Evolutionary conservation across 805 yeast genomes (phyloP).

Genomic region (Lachancea meyersii): DNA sequence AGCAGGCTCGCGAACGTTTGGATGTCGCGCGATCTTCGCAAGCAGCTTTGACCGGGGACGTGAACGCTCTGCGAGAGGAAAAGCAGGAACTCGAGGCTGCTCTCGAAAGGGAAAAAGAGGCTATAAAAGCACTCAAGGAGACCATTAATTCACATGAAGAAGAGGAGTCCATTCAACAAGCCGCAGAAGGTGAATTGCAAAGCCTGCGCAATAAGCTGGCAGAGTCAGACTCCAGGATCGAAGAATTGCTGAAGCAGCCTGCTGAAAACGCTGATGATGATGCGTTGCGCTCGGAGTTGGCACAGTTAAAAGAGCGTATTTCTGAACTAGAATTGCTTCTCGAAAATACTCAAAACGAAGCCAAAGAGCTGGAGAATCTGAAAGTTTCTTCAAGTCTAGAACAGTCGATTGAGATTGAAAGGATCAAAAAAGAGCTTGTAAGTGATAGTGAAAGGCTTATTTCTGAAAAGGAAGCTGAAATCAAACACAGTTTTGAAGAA

Average conservation of each 20-base stretch:
- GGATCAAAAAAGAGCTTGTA: background rate
- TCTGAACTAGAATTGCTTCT: constrained; percentile 21
- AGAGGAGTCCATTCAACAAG: background rate
- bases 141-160: constrained; percentile 8
- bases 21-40: constrained; percentile 30
- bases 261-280: constrained; percentile 7
- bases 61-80: constrained; percentile 29
- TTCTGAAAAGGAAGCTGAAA: constrained; percentile 23
- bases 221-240: constrained; percentile 15
- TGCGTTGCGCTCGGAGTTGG: constrained; percentile 15
- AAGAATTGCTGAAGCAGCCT: constrained; percentile 9
- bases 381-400: constrained; percentile 14
- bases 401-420: background rate
- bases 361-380: constrained; percentile 36
- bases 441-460: constrained; percentile 7
- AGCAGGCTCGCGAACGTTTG: constrained; percentile 33
- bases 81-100: constrained; percentile 33
- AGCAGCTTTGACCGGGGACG: constrained; percentile 35
- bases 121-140: constrained; percentile 12
- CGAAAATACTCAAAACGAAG: constrained; percentile 24
- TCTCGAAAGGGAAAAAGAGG: constrained; percentile 13
- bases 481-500: constrained; percentile 18
- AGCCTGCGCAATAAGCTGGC: constrained; percentile 20
- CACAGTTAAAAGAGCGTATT: constrained; percentile 22
- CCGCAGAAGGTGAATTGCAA: constrained; percentile 16